phyloP scores from a whole-genome alignment of 108 stramenopile species.

The Stephanodiscus triporus region DNA sequence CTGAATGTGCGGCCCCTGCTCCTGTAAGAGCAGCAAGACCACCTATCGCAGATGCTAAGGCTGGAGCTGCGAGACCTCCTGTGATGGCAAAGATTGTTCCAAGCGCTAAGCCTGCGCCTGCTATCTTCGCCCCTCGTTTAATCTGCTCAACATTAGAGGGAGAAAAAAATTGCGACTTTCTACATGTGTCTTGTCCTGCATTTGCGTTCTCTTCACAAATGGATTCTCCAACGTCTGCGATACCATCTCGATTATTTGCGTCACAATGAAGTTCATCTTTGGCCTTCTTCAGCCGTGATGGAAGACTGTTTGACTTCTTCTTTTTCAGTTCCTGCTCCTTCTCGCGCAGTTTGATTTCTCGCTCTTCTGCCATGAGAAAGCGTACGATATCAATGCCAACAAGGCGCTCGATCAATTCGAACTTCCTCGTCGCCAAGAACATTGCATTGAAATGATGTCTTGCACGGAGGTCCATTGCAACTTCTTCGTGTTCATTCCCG shows the following conservation, averaged over 20 bases:
- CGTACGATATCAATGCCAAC: conserved; percentile 52
- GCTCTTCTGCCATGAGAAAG: conserved; percentile 50
- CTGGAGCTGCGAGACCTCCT: conserved; percentile 74
- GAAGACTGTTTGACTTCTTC: conserved; percentile 27
- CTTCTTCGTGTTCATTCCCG: not conserved
- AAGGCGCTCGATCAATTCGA: conserved; percentile 48
- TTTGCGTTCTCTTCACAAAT: not conserved
- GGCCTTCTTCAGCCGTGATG: conserved; percentile 29
- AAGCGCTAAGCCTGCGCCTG: conserved; percentile 59
- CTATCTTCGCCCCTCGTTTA: conserved; percentile 61
- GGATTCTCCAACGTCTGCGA: conserved; percentile 8
- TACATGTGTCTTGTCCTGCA: conserved; percentile 18
- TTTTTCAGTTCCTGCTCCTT: conserved; percentile 32
- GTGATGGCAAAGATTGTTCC: conserved; percentile 75
- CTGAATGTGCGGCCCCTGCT: conserved; percentile 52
- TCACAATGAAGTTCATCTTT: conserved; percentile 1
- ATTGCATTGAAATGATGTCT: conserved; percentile 47
- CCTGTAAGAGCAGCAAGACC: conserved; percentile 57
- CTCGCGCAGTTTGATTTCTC: conserved; percentile 34
- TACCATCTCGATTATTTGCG: conserved; percentile 1
- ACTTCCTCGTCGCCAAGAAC: conserved; percentile 50
- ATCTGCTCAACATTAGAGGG: conserved; percentile 38
- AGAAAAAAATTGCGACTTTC: not conserved
- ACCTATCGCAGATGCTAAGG: conserved; percentile 63
- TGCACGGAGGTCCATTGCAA: conserved; percentile 13